A percentile compares a stretch with the other conserved stretches of the same genome.
phyloP scores from a whole-genome alignment of 805 yeast species.

The Wickerhamiella lipophila region DNA sequence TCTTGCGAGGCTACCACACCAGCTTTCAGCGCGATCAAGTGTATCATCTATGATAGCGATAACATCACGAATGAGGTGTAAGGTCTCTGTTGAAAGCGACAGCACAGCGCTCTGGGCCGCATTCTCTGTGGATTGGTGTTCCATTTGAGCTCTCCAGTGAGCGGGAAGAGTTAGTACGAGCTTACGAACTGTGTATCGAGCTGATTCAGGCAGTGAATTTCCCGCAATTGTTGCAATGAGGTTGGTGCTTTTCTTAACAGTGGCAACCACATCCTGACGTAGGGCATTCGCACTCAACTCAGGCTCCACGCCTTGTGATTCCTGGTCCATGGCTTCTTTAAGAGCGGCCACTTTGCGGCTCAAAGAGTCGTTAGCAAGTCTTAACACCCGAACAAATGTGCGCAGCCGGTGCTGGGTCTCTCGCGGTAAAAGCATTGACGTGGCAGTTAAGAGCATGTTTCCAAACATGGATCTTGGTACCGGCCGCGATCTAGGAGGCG shows the following conservation, averaged over 20 bases:
- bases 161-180: conserved; percentile 63
- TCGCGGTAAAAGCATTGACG: conserved; percentile 33
- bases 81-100: conserved; percentile 74
- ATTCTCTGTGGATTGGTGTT: conserved; percentile 20
- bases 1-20: conserved; percentile 36
- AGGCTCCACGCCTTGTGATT: conserved; percentile 19
- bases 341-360: conserved; percentile 19
- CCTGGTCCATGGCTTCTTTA: conserved; percentile 20
- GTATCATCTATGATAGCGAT: conserved; percentile 78
- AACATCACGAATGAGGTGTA: conserved; percentile 74
- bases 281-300: conserved; percentile 30
- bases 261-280: conserved; percentile 71
- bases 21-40: conserved; percentile 68
- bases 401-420: conserved; percentile 19
- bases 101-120: conserved; percentile 53
- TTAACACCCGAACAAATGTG: conserved; percentile 16
- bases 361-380: conserved; percentile 20
- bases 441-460: conserved; percentile 26
- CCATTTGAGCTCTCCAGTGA: conserved; percentile 41
- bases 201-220: conserved; percentile 60
- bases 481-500: not conserved
- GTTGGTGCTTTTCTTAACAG: conserved; percentile 77
- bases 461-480: conserved; percentile 10
- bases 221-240: conserved; percentile 79
- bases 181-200: conserved; percentile 67